Conservation (phyloP, 257 asterid genomes). For the Solanum stenotomum region DNA sequence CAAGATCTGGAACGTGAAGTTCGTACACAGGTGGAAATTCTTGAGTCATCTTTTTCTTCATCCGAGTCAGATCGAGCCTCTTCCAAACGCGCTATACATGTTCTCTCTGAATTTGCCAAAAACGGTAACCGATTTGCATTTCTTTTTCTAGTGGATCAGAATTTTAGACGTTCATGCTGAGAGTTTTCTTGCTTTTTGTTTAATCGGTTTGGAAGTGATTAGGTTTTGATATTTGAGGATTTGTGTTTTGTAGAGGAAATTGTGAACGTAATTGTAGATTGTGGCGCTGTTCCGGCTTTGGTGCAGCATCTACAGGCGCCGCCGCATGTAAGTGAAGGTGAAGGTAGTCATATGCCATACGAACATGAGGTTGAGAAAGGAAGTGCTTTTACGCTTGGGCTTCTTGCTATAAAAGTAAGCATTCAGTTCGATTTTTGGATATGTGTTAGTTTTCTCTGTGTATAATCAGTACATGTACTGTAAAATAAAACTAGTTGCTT, state of each 20-base stretch:
- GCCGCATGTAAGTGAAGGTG: slow-evolving; percentile 34
- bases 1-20: slow-evolving; percentile 63
- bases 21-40: slow-evolving; percentile 60
- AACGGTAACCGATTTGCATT: slow-evolving; percentile 37
- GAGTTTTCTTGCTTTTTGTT: too few species aligned
- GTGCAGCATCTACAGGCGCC: slow-evolving; percentile 79
- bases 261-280: slow-evolving; percentile 77
- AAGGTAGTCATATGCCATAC: slow-evolving; percentile 27
- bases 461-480: not conserved
- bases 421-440: not conserved
- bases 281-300: slow-evolving; percentile 80
- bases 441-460: not conserved
- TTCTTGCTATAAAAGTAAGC: slow-evolving; percentile 83
- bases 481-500: not conserved
- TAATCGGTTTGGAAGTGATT: not conserved
- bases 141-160: slow-evolving; percentile 16
- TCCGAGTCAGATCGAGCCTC: slow-evolving; percentile 54
- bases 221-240: slow-evolving; percentile 14
- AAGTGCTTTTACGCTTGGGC: slow-evolving; percentile 95
- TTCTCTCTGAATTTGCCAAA: slow-evolving; percentile 63
- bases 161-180: not conserved
- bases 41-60: slow-evolving; percentile 30
- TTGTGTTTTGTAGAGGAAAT: slow-evolving; percentile 69
- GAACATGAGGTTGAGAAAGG: slow-evolving; percentile 98
- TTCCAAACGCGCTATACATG: slow-evolving; percentile 51